phyloP scores from a whole-genome alignment of 306 rosid genomes.

The Citrullus mucosospermus region DNA sequence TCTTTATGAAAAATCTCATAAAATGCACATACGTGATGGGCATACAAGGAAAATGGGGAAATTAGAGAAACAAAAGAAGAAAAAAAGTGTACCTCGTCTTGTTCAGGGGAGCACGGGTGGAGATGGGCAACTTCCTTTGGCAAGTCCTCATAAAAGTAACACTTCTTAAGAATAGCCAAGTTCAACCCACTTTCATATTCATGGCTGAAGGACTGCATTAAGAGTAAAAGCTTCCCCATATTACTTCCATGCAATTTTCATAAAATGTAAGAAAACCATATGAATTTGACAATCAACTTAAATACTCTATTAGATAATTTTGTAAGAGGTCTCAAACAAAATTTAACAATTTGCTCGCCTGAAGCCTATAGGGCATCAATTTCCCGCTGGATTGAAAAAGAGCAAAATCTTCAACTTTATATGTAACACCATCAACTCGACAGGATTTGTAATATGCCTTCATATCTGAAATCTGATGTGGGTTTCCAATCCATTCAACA shows the following conservation, averaged over 20 bases:
- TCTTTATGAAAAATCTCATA: not conserved
- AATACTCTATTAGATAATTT: not conserved
- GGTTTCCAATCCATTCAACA: conserved; percentile 71
- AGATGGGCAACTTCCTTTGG: conserved; percentile 61
- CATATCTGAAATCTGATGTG: conserved; percentile 26
- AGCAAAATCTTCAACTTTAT: conserved; percentile 59
- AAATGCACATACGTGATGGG: not conserved
- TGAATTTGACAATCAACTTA: not conserved
- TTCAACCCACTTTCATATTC: conserved; percentile 58
- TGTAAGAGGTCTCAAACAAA: not conserved
- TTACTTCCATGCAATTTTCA: not conserved
- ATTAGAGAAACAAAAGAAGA: not conserved
- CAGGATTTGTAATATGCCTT: conserved; percentile 55
- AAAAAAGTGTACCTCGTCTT: conserved; percentile 58
- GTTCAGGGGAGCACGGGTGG: conserved; percentile 58
- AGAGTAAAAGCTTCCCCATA: conserved; percentile 13
- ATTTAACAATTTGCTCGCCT: conserved; percentile 47
- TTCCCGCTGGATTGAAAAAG: conserved; percentile 50
- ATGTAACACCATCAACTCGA: conserved; percentile 46
- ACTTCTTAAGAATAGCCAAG: conserved; percentile 50
- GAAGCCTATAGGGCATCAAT: conserved; percentile 62
- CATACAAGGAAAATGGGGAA: not conserved
- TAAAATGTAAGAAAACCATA: conserved; percentile 9
- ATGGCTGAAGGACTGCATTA: conserved; percentile 84
- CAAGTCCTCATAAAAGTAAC: conserved; percentile 76